Percentiles rank a stretch among this genome's conserved stretches.
phyloP scores from a whole-genome alignment of 306 rosid genomes.

The Gastrolobium bilobum region DNA sequence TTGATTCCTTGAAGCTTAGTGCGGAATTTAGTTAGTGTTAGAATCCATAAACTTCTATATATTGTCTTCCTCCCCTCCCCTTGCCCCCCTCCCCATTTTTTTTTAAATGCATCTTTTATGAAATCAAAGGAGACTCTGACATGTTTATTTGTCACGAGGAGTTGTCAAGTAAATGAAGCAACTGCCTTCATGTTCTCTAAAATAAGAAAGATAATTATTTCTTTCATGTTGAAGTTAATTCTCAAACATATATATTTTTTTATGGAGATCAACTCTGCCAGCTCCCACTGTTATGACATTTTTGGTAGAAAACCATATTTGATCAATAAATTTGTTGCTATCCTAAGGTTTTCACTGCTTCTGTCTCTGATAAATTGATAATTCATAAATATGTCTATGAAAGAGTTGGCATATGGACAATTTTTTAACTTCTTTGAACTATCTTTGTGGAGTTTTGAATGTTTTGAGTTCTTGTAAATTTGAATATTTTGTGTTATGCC shows the following conservation, averaged over 20 bases:
- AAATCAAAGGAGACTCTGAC: conserved; percentile 3
- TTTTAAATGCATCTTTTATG: background rate
- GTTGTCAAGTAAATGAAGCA: conserved; percentile 18
- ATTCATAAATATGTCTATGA: conserved; percentile 13
- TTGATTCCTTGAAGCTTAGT: background rate
- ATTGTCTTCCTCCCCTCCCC: background rate
- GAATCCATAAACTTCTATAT: background rate
- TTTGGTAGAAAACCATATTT: background rate
- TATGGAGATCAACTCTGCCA: conserved; percentile 6
- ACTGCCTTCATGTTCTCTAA: conserved; percentile 24
- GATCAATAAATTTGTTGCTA: conserved; percentile 15
- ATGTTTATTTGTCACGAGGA: conserved; percentile 7
- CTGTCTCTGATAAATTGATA: conserved; percentile 7
- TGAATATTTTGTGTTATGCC: conserved; percentile 42
- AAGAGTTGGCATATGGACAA: conserved; percentile 25
- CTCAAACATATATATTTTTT: conserved; percentile 6
- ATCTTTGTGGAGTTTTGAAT: conserved; percentile 31
- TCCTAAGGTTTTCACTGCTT: conserved; percentile 3
- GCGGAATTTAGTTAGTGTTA: conserved; percentile 6
- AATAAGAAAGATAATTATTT: conserved; percentile 5
- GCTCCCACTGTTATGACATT: conserved; percentile 20
- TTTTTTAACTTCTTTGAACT: conserved; percentile 31
- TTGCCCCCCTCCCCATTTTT: background rate
- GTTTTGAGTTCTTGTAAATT: conserved; percentile 44
- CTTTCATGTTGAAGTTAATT: background rate